Evolutionary conservation across 1,284 basidiomycete genomes (phyloP).

Genomic region (Melampsora americana): DNA sequence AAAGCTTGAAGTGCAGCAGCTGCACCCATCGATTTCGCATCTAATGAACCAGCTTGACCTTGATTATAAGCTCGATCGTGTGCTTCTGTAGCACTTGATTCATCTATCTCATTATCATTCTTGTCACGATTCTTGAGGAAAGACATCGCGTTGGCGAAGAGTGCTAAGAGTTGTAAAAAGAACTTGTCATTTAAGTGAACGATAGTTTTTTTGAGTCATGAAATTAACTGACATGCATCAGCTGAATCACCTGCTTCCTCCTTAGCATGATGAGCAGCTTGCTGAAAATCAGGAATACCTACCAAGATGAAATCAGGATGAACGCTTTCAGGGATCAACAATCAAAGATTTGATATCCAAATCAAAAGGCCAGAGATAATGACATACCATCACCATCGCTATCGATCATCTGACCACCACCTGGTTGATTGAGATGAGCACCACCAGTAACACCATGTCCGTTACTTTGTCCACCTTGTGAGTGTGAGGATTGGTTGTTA

Average conservation of each 20-base stretch:
- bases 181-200: neutral
- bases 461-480: neutral
- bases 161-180: slow-evolving; percentile 4
- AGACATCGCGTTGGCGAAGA: slow-evolving; percentile 29
- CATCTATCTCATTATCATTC: slow-evolving; percentile 37
- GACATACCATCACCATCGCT: slow-evolving; percentile 36
- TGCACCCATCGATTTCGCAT: slow-evolving; percentile 40
- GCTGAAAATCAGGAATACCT: slow-evolving; percentile 41
- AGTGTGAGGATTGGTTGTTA: neutral
- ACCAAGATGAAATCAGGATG: neutral
- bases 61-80: slow-evolving; percentile 39
- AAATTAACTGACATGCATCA: slow-evolving; percentile 30
- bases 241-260: slow-evolving; percentile 23
- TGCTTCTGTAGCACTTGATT: slow-evolving; percentile 15
- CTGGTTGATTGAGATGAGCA: slow-evolving; percentile 33
- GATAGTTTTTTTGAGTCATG: neutral
- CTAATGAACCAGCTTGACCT: slow-evolving; percentile 30
- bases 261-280: slow-evolving; percentile 33
- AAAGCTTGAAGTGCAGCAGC: slow-evolving; percentile 42
- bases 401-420: slow-evolving; percentile 33
- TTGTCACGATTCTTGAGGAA: slow-evolving; percentile 29
- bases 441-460: slow-evolving; percentile 30
- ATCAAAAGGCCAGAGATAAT: neutral
- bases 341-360: neutral
- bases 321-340: too few species aligned